These are phyloP conservation scores for Hanseniaspora clermontiae DNA, from an alignment of 805 yeast genomes.

Conservation along the genomic window DNA sequence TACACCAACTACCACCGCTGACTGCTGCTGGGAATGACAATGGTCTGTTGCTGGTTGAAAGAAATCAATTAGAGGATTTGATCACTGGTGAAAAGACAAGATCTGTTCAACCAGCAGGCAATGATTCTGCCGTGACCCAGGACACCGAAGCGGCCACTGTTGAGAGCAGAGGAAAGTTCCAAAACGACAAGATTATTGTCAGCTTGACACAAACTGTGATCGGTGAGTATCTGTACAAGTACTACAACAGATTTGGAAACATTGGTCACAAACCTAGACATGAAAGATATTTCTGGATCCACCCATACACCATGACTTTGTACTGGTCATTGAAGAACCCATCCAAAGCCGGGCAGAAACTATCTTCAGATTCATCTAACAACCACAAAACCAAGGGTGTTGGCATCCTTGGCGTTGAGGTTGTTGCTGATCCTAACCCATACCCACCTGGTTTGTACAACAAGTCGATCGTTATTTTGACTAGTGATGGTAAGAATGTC, in stretches of 20 bases:
- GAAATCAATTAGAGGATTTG: slow-evolving; percentile 23
- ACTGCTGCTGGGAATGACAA: slow-evolving; percentile 21
- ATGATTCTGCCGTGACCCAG: not conserved
- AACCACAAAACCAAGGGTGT: slow-evolving; percentile 52
- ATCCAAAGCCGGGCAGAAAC: slow-evolving; percentile 31
- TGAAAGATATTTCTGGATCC: slow-evolving; percentile 90
- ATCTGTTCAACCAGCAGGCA: not conserved
- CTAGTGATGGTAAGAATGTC: slow-evolving; percentile 38
- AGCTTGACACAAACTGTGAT: slow-evolving; percentile 85
- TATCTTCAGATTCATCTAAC: slow-evolving; percentile 42
- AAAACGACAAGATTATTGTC: slow-evolving; percentile 51
- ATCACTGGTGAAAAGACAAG: not conserved
- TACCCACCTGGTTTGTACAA: slow-evolving; percentile 79
- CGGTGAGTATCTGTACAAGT: slow-evolving; percentile 82
- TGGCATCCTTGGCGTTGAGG: slow-evolving; percentile 65
- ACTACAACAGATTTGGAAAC: slow-evolving; percentile 58
- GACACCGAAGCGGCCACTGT: not conserved
- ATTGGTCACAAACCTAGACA: slow-evolving; percentile 64
- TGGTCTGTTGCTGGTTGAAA: slow-evolving; percentile 29
- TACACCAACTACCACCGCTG: slow-evolving; percentile 6
- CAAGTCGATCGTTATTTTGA: slow-evolving; percentile 65
- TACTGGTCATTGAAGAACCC: slow-evolving; percentile 85
- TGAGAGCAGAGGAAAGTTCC: not conserved
- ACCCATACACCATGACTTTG: slow-evolving; percentile 80
- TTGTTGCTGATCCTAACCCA: slow-evolving; percentile 74